Conservation (phyloP, 2,329 filamentous ascomycete species). For the Ophiocordyceps polyrhachis-furcata region DNA sequence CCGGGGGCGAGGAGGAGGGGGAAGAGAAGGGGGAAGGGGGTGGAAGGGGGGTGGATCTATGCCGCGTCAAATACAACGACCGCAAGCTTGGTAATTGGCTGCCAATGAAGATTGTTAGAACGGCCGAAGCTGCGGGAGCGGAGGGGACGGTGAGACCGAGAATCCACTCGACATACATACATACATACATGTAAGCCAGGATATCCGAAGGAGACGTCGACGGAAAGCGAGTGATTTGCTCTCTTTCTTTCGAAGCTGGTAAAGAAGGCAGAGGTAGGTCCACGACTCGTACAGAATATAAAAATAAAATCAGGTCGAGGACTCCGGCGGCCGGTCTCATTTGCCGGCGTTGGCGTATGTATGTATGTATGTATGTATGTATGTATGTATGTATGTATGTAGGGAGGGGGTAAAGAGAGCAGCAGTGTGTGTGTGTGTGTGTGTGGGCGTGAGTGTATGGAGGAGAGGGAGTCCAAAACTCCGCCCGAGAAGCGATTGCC, state of each 20-base stretch:
- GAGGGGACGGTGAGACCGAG: not conserved
- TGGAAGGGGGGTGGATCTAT: not conserved
- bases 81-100: conserved; percentile 1
- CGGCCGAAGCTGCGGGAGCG: not conserved
- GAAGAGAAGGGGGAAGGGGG: not conserved
- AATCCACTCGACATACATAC: not conserved
- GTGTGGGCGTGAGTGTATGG: too few relatives aligned
- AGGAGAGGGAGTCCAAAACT: too few relatives aligned
- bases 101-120: conserved; percentile 1
- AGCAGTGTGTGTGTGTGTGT: too few relatives aligned
- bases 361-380: not conserved
- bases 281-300: not conserved
- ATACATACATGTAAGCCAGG: not conserved
- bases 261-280: conserved; percentile 4
- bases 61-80: conserved; percentile 4
- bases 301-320: not conserved
- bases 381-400: too few relatives aligned
- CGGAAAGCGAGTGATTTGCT: too few relatives aligned
- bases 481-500: conserved; percentile 1
- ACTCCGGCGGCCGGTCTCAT: conserved; percentile 5
- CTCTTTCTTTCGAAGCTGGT: too few relatives aligned
- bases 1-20: too few relatives aligned
- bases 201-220: not conserved
- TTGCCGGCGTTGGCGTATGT: not conserved
- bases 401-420: not conserved